Base-by-base conservation (phyloP, 1,284 basidiomycete genomes). In the Leccinum huronense region DNA sequence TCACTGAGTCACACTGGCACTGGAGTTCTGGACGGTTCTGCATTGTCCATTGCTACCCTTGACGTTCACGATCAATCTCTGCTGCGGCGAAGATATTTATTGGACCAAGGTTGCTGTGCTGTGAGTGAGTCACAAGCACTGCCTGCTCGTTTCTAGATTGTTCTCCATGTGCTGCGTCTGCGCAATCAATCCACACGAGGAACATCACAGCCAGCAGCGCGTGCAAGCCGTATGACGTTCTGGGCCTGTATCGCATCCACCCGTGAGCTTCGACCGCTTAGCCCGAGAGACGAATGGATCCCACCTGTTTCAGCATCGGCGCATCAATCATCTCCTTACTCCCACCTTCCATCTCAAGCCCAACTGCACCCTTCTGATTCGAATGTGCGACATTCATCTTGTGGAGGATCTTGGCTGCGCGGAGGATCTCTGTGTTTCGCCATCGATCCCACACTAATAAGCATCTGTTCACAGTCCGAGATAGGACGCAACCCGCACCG, bases 261-360 rank as follows among this genome's bases (percentile, higher is more conserved):
- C 23, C 55, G 45, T 69, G 58, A 69, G 51, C 53, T n/a, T 53
- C 34, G 16, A 34, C 33, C 19, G 4, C 11, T 36, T 8, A 48
- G 19, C 27, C 11, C 27, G 23, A 23, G 8, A 45, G 42, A 45
- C 30, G 34, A 31, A 38, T 45, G 31, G 31, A 42, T 63, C 78
- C 48, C 63, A 87, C 90, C 83, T 93, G 91, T 75, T 93, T 92
- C 63, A 95, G 81, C 89, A 97, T 93, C 0, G 95, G 94, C 7
- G 92, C 92, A 76, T 98, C 95, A 59, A 98, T 94, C 94, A 95
- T 95, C 72, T 89, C 87, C 56, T 84, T 86, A 19, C 87, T 85
- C 2, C 88, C 81, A 13, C 84, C 86, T 33, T 86, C 86, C 36
- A 79, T 75, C 58, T 87, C 80, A 30, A 93, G 80, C 0, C 86